Evolutionary conservation across 2,329 filamentous ascomycete genomes (phyloP), one percentile per base, ranked within the genome.

Genomic region (Alternaria rosae): DNA sequence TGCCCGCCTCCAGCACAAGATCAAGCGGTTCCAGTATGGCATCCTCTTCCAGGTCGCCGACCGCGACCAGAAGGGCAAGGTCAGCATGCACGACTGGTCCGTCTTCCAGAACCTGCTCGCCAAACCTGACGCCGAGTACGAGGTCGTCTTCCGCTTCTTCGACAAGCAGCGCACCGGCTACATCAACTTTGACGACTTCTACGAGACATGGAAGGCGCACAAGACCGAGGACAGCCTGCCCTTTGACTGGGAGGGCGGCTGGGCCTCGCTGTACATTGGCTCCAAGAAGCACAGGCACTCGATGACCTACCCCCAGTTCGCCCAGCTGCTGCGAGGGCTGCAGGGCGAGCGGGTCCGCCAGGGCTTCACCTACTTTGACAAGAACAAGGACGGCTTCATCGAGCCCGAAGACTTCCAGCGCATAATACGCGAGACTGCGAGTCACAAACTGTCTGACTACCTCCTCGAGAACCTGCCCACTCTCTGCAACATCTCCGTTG

Each of bases 71-170:
- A 84, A 84, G 45, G 94, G 94, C 66, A 89, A 87, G 71, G 85
- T 99, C 70, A 91, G 84, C 71, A 83, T 98, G 57, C 85, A 89
- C 62, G 95, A 99, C 82, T 99, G 94, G 93, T 89, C 87, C 48
- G 91, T 91, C 67, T 99, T 98, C 81, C 92, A 97, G 83, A 96
- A 97, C 83, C 87, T 99, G 66, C 89, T 99, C 61, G 86, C 87
- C 70, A 98, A 97, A 82, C 92, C 95, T 65, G 95, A 98, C 77
- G 95, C 95, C 79, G 95, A 99, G 83, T 99, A 99, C 82, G 94
- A 98, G 81, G 97, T 99, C 73, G 94, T 95, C 15, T 99, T 98
- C 83, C 92, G 95, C 73, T 87, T 99, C 57, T 99, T 99, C 81
- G 94, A 98, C 77, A 86, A 92, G 72, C 89, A 94, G 54, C 88